These are phyloP conservation scores for Excoecaria cochinchinensis DNA, from an alignment of 345 rosid genomes.

Conservation along the genomic window DNA sequence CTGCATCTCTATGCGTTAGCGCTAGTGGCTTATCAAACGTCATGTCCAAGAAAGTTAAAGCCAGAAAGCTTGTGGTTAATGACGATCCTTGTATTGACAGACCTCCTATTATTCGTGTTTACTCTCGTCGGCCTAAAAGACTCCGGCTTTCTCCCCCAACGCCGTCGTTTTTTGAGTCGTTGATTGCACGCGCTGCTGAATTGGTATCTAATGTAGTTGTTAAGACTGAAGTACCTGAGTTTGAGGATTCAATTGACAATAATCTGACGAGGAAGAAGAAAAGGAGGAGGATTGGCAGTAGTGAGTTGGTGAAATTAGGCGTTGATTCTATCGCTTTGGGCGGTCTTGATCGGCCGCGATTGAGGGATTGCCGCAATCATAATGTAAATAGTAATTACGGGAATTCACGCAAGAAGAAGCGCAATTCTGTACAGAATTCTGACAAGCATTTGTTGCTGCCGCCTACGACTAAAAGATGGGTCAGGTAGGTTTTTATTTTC, in stretches of 20 bases:
- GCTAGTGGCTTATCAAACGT: constrained; percentile 52
- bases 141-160: constrained; percentile 5
- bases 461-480: constrained; percentile 61
- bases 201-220: constrained; percentile 14
- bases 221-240: constrained; percentile 33
- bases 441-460: constrained; percentile 30
- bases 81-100: constrained; percentile 15
- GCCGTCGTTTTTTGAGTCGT: constrained; percentile 36
- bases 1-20: constrained; percentile 50
- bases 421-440: constrained; percentile 22
- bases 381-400: constrained; percentile 29
- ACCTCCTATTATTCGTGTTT: constrained; percentile 54
- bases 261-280: constrained; percentile 24
- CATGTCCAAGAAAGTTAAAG: constrained; percentile 70
- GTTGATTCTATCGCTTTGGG: constrained; percentile 41
- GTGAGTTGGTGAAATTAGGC: constrained; percentile 69
- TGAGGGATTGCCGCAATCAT: constrained; percentile 58
- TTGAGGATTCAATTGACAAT: constrained; percentile 5
- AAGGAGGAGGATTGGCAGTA: constrained; percentile 45
- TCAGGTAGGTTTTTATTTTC: constrained; percentile 49
- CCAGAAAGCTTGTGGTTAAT: constrained; percentile 53
- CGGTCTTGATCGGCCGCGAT: constrained; percentile 39
- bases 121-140: constrained; percentile 56
- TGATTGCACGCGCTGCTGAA: constrained; percentile 25
- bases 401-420: constrained; percentile 36